Base-by-base conservation (phyloP, 2,329 filamentous ascomycete species). In the Calonectria fujianensis region DNA sequence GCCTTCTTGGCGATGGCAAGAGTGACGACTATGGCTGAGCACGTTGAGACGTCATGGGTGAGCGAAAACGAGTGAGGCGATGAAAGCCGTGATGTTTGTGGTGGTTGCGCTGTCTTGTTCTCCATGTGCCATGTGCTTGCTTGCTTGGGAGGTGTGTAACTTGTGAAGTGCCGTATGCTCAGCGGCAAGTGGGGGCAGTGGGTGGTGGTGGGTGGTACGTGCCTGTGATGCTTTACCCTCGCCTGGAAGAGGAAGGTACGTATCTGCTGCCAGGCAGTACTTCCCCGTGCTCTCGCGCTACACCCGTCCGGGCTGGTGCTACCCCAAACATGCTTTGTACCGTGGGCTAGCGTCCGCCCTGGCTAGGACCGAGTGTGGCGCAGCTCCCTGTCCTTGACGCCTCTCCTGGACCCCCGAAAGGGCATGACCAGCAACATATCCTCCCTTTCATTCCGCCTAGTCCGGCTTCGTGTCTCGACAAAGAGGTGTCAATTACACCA, bases 251-350 rank as follows among this genome's bases (percentile, higher is more conserved):
- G 61, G 61, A 45, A 64, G 61, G 61, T 64, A 64, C 61, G 61
- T 64, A 64, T 48, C 29, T 32, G 24, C 61, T 64, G 35, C 32
- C 32, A 61, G 29, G 35, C 37, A 24, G 5, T 27, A 39, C 32
- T 32, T 24, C 54, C 35, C 57, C 35, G 32, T 37, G 32, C 37
- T 39, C 57, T 37, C 35, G 57, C 57, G 57, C 57, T 61, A 61
- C 20, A 29, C 61, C 61, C 27, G 24, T 64, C 24, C 24, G 18
- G 51, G 35, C 39, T 45, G 48, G 54, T 45, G 24, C 71, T 73
- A 65, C 66, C 71, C 71, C 66, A 66, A 70, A 59, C 71, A 73
- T 73, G 71, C 71, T 73, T 73, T 57, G 59, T 52, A 70, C 66
- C 71, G 66, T 66, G 65, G 50, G 69, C 66, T 70, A 70, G 66